Evolutionary conservation across 768 basidiomycete species (phyloP), one percentile per base, ranked within the genome.

Genomic region (Termitomyces bulborhizus): DNA sequence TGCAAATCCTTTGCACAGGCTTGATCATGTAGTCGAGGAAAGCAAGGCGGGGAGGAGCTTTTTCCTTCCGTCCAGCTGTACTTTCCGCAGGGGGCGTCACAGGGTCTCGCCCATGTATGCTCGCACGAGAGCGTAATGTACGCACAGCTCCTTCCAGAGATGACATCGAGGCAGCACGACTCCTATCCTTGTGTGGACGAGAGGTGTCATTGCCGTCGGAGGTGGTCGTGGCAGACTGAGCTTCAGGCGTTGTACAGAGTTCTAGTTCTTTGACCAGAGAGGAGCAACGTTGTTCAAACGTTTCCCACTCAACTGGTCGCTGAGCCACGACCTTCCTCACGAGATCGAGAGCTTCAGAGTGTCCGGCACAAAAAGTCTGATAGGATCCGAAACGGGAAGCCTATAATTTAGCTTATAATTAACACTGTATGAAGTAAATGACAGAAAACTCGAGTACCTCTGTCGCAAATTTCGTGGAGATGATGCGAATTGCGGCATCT

Each of bases 1-100:
- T 90, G 80, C 95, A 98, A 48, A 99, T 88, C 49, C 94, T 78
- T 69, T 99, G 96, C 15, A 98, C 81, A n/a, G 96, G 96, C 69
- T 93, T 93, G 73, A 99, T 98, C 72, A 98, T 79, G 66, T 94
- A 94, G 71, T 98, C 96, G 61, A 82, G 73, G 68, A 90, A 84
- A 55, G 78, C 76, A 37, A 90, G 78, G 21, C 81, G 80, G 12
- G 72, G 68, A 4, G 63, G 62, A 45, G 63, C 59, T 55, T 65
- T 73, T 54, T 66, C 66, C 66, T 60, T 69, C 18, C 67, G 62
- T 18, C 56, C 44, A 4, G 39, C 8, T 13, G 55, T 1, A 32
- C 61, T 65, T 21, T 57, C 51, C 6, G 60, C 31, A 24, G 67
- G 62, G 48, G 62, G 61, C 6, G 63, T 51, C 6, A 63, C 56